A percentile compares a stretch with the other conserved stretches of the same genome.
Conservation (phyloP, 75 land plant species). For the Pinus albicaulis region DNA sequence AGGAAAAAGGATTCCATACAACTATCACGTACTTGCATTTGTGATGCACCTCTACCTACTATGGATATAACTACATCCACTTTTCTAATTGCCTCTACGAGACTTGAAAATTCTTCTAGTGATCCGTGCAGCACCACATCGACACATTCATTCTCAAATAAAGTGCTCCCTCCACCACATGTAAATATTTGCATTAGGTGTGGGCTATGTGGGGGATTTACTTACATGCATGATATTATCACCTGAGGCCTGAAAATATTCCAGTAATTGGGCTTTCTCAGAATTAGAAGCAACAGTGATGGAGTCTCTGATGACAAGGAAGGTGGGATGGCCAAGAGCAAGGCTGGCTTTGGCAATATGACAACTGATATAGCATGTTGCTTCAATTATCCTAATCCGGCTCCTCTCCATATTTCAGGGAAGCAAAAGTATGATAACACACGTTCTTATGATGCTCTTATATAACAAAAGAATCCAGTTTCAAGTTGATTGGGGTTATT, state of each 20-base stretch:
- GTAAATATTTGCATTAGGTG: neutral
- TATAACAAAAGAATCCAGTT: no score
- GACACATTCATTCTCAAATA: neutral
- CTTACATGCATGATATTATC: constrained; percentile 4
- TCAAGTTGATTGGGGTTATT: no score
- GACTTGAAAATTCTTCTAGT: constrained; percentile 19
- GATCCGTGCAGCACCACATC: constrained; percentile 4
- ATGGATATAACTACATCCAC: constrained; percentile 34
- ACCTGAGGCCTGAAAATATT: constrained; percentile 9
- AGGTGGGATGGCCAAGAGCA: constrained; percentile 52
- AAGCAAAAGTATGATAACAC: no score
- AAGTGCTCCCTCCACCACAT: no score
- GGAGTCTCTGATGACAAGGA: constrained; percentile 26
- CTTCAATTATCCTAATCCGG: constrained; percentile 65
- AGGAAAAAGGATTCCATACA: no score
- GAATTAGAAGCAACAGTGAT: neutral
- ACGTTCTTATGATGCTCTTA: no score
- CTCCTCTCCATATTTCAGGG: constrained; percentile 14
- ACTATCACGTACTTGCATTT: no score
- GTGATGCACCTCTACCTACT: neutral
- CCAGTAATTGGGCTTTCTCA: neutral
- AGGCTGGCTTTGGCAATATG: constrained; percentile 54
- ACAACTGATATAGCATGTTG: constrained; percentile 72
- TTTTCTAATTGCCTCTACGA: constrained; percentile 14
- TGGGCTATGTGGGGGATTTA: neutral